Evolutionary conservation across 768 basidiomycete genomes (phyloP), one percentile per base, ranked within the genome.

Genomic region (Leccinum subgranulosum): DNA sequence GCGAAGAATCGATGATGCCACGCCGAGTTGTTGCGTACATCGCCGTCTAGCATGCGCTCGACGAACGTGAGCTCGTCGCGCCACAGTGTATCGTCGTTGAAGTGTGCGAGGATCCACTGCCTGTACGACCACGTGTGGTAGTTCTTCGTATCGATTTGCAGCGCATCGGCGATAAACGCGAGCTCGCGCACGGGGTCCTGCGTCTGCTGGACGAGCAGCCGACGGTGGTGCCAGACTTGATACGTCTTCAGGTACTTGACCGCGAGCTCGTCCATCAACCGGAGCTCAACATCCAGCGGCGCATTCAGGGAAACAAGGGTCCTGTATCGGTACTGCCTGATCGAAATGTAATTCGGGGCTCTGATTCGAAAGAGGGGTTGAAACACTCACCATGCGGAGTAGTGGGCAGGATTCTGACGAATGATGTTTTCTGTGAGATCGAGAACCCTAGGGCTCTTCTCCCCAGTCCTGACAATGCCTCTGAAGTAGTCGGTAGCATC

Each of bases 41-140:
- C 96, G 27, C 79, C 74, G 10, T 77, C 76, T 23, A 94, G 72
- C 77, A 94, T 83, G 56, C 70, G 63, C 60, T 94, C 87, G 33
- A 87, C 79, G 62, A 87, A 94, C 46, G 83, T 79, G n/a, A 91
- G 76, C 73, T 96, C 94, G 14, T 77, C 80, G 1, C 61, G 74
- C 91, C 91, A 94, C 60, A 93, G 64, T n/a, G 73, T 79, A 34
- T 82, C 79, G 56, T 86, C 79, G 64, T 87, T 85, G 77, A 95
- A 95, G 68, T 88, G 84, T 9, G 90, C 87, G 45, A 97, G 84
- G 12, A 94, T 72, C 94, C 94, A 98, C 71, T 99, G 95, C 7
- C 96, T 83, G 73, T 98, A 96, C 8, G 92, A 91, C 97, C 97
- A 99, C 0, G 97, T 98, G 73, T 98, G 96, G 72, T 99, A 99